Conservation (phyloP, 306 rosid genomes). For the Casuarina cunninghamiana region DNA sequence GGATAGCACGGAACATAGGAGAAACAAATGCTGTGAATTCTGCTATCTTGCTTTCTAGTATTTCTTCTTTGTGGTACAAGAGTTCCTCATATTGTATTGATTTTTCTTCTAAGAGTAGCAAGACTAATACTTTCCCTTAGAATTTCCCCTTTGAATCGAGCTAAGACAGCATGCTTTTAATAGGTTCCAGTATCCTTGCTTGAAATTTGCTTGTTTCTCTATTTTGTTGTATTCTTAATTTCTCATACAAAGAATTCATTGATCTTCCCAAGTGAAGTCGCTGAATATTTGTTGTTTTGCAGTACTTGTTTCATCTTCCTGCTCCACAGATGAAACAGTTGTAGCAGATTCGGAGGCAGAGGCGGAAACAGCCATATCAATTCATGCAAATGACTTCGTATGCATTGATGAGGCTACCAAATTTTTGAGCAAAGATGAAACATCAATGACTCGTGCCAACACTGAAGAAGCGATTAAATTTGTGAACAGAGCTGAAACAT, state of each 20-base stretch:
- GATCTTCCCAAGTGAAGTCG: neutral
- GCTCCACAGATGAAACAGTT: constrained; percentile 87
- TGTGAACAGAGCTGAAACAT: constrained; percentile 24
- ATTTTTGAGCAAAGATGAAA: constrained; percentile 15
- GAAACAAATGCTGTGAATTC: no score
- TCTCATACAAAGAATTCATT: neutral
- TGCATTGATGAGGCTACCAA: constrained; percentile 29
- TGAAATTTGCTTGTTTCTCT: neutral
- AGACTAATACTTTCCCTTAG: neutral
- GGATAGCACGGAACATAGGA: no score
- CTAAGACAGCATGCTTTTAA: no score
- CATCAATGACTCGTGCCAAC: neutral
- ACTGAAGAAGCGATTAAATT: constrained; percentile 6
- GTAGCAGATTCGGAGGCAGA: constrained; percentile 87
- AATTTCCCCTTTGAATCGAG: no score
- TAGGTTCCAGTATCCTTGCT: no score
- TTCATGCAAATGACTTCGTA: constrained; percentile 34
- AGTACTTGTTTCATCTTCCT: constrained; percentile 81
- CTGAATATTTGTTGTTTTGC: constrained; percentile 39
- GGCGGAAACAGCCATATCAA: constrained; percentile 64
- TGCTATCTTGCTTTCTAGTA: no score
- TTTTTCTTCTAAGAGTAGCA: neutral
- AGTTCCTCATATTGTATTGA: neutral
- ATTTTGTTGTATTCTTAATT: neutral
- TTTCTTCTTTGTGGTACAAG: no score